These are phyloP conservation scores for Tillandsia leiboldiana DNA, from an alignment of 176 grass and related monocot species.

Conservation along the genomic window DNA sequence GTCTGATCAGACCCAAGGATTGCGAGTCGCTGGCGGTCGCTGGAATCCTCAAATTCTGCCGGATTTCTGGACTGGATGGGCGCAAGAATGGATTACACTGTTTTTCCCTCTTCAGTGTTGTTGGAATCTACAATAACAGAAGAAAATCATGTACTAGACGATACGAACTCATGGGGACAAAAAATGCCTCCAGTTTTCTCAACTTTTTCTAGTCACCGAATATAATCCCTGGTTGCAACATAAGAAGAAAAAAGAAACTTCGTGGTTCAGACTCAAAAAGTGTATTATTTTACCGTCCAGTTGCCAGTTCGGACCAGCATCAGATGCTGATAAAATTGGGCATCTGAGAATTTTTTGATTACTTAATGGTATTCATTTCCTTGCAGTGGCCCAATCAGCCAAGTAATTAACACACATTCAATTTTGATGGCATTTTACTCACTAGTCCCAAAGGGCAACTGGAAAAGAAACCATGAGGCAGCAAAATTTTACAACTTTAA, in stretches of 20 bases:
- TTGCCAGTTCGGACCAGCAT: too few species aligned
- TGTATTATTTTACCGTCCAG: too few species aligned
- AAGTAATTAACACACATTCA: too few species aligned
- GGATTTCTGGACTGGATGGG: slow-evolving; percentile 67
- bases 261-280: too few species aligned
- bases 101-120: slow-evolving; percentile 79
- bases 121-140: slow-evolving; percentile 52
- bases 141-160: not conserved
- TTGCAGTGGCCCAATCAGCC: too few species aligned
- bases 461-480: too few species aligned
- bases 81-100: slow-evolving; percentile 94
- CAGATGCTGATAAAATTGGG: too few species aligned
- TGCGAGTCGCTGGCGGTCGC: slow-evolving; percentile 50
- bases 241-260: not conserved
- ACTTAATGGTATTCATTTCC: too few species aligned
- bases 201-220: not conserved
- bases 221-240: slow-evolving; percentile 2
- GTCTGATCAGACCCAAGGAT: slow-evolving; percentile 57
- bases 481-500: too few species aligned
- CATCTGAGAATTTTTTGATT: too few species aligned
- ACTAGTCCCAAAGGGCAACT: not conserved
- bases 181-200: not conserved
- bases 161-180: not conserved
- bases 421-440: too few species aligned
- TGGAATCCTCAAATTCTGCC: slow-evolving; percentile 57